phyloP scores from a whole-genome alignment of 345 rosid species.

The Lagerstroemia speciosa region DNA sequence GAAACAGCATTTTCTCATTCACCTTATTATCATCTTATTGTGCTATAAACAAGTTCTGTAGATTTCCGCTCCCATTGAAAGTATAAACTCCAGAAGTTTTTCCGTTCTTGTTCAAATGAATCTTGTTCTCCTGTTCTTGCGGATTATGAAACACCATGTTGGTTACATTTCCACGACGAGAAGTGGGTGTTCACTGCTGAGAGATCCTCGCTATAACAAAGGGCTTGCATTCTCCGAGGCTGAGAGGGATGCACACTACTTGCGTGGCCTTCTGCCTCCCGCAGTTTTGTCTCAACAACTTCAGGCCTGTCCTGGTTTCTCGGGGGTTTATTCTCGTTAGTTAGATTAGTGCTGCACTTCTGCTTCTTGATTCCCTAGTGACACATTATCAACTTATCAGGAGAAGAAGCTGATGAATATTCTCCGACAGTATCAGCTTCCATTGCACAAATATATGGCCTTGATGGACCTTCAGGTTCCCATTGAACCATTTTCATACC shows the following conservation, averaged over 20 bases:
- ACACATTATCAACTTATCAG: slow-evolving; percentile 19
- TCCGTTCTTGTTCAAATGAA: slow-evolving; percentile 6
- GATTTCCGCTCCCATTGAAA: background rate
- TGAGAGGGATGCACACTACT: slow-evolving; percentile 77
- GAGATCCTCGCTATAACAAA: slow-evolving; percentile 85
- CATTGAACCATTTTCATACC: background rate
- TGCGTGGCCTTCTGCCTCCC: slow-evolving; percentile 87
- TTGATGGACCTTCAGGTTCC: slow-evolving; percentile 79
- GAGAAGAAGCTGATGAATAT: slow-evolving; percentile 63
- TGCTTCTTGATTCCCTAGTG: background rate
- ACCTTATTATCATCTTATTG: background rate
- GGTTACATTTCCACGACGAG: slow-evolving; percentile 6
- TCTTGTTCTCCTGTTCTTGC: background rate
- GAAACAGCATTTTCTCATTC: too few relatives aligned
- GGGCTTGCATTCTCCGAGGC: slow-evolving; percentile 78
- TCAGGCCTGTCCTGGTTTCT: slow-evolving; percentile 33
- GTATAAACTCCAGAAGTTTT: background rate
- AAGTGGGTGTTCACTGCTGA: slow-evolving; percentile 67
- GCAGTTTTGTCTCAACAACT: slow-evolving; percentile 49
- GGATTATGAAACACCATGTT: slow-evolving; percentile 3
- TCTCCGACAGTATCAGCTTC: slow-evolving; percentile 58
- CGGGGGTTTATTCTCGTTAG: background rate
- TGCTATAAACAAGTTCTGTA: background rate
- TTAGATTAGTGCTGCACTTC: background rate
- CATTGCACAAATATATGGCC: slow-evolving; percentile 76